Evolutionary conservation across 805 yeast species (phyloP).

Genomic region (Candida schatavii): DNA sequence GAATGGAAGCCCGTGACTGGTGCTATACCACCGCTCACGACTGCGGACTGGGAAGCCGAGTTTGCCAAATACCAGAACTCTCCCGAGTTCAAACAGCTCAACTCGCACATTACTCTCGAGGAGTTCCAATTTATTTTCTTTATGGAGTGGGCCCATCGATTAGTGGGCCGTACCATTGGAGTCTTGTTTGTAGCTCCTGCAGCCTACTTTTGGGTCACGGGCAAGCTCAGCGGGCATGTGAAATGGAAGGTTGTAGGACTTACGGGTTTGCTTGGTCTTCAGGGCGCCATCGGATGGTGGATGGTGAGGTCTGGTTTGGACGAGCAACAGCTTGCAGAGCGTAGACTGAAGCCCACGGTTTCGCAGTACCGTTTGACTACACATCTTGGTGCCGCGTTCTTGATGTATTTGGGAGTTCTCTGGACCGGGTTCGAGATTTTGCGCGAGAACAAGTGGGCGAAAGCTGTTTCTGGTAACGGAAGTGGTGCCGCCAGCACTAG

Average conservation of each 20-base stretch:
- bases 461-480: slow-evolving; percentile 17
- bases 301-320: slow-evolving; percentile 97
- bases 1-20: slow-evolving; percentile 99
- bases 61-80: slow-evolving; percentile 76
- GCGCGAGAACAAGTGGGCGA: slow-evolving; percentile 66
- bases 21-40: slow-evolving; percentile 78
- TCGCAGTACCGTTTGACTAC: slow-evolving; percentile 93
- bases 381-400: slow-evolving; percentile 89
- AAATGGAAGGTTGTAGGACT: slow-evolving; percentile 68
- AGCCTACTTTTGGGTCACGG: slow-evolving; percentile 66
- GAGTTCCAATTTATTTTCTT: slow-evolving; percentile 92
- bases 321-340: slow-evolving; percentile 67
- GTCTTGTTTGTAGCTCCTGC: slow-evolving; percentile 81
- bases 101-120: slow-evolving; percentile 83
- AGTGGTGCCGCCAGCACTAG: slow-evolving; percentile 55
- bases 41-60: slow-evolving; percentile 82
- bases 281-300: slow-evolving; percentile 99
- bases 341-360: slow-evolving; percentile 94
- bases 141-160: slow-evolving; percentile 97
- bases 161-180: slow-evolving; percentile 91
- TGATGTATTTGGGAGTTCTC: slow-evolving; percentile 82
- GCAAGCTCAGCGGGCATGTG: slow-evolving; percentile 64
- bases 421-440: slow-evolving; percentile 86
- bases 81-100: slow-evolving; percentile 88
- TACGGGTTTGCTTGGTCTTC: slow-evolving; percentile 78